Percentiles rank a stretch among this genome's conserved stretches.
phyloP scores from a whole-genome alignment of 257 asterid genomes.

The Forsythia viridissima region DNA sequence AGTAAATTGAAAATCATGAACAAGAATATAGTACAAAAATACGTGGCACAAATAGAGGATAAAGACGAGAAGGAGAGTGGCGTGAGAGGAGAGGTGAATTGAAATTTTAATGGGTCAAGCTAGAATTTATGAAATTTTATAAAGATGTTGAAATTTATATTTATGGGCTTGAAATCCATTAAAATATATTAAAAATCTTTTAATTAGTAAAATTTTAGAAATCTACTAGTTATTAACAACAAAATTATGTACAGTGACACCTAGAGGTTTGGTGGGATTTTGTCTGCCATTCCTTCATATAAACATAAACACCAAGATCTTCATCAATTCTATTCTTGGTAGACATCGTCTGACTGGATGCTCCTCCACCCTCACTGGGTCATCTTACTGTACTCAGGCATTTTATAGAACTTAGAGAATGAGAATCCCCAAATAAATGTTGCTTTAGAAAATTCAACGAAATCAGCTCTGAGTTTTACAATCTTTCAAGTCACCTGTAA shows the following conservation, averaged over 20 bases:
- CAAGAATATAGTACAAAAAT: no score
- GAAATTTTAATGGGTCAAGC: no score
- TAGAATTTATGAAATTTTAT: no score
- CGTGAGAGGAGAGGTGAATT: no score
- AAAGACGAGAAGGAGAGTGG: no score
- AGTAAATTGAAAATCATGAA: no score
- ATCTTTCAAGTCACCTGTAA: background rate
- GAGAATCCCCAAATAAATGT: background rate
- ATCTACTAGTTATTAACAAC: background rate
- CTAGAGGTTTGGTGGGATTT: background rate
- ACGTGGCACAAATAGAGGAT: no score
- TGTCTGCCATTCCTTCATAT: background rate
- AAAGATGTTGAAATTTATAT: no score
- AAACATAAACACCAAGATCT: background rate
- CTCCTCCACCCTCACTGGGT: background rate
- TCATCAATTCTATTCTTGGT: background rate
- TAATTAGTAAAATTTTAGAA: no score
- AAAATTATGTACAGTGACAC: background rate
- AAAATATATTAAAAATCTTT: no score
- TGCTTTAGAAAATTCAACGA: background rate
- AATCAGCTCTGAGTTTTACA: background rate
- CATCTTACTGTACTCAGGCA: background rate
- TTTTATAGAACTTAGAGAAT: background rate
- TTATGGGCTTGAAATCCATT: no score
- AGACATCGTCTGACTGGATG: background rate